Conservation (phyloP, 805 yeast species). For the Metschnikowia bowlesiae region DNA sequence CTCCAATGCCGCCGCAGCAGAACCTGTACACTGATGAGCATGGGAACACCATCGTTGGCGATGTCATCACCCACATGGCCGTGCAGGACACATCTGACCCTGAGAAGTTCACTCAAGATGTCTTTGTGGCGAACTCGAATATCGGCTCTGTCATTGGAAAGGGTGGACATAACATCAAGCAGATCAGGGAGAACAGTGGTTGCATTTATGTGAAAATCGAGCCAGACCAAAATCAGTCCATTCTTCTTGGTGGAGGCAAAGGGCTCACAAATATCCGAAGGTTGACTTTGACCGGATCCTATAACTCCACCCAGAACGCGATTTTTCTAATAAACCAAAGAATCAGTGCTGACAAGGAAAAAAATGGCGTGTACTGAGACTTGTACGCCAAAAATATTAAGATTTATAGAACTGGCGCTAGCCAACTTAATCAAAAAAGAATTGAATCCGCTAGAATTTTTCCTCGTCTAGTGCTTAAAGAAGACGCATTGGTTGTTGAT, state of each 20-base stretch:
- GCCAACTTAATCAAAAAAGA: neutral
- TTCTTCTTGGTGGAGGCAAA: slow-evolving; percentile 41
- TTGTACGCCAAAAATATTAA: neutral
- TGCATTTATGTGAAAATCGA: slow-evolving; percentile 68
- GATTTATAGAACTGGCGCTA: neutral
- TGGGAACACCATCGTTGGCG: slow-evolving; percentile 41
- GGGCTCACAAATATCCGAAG: slow-evolving; percentile 48
- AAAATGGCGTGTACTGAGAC: slow-evolving; percentile 25
- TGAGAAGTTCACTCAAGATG: slow-evolving; percentile 61
- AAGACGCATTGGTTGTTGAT: no score
- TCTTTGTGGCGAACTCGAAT: slow-evolving; percentile 69
- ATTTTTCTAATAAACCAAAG: slow-evolving; percentile 67
- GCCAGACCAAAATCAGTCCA: slow-evolving; percentile 50
- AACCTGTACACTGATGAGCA: slow-evolving; percentile 40
- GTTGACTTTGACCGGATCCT: slow-evolving; percentile 63
- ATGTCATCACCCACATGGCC: slow-evolving; percentile 39
- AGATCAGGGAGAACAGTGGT: slow-evolving; percentile 70
- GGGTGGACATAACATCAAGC: slow-evolving; percentile 78
- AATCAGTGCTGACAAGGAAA: slow-evolving; percentile 61
- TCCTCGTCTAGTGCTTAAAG: no score
- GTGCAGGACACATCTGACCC: slow-evolving; percentile 30
- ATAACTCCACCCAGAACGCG: slow-evolving; percentile 67
- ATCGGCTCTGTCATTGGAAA: slow-evolving; percentile 86
- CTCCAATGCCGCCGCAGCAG: slow-evolving; percentile 22
- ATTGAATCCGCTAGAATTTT: no score